Base-by-base conservation (phyloP, 495 filamentous ascomycete species). In the Durotheca rogersii region DNA sequence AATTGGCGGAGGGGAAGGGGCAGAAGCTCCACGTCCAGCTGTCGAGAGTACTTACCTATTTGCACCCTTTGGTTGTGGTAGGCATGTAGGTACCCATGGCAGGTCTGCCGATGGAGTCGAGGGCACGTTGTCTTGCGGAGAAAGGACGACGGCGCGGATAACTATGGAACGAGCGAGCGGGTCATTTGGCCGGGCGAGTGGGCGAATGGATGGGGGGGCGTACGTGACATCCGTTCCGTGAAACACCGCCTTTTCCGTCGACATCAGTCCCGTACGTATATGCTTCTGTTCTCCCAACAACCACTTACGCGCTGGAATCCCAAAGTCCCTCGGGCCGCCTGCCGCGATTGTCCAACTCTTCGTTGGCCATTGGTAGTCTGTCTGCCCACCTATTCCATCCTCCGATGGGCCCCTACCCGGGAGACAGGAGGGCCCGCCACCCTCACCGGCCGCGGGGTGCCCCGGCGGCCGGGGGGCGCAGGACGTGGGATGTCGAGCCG, bases 371-470 rank as follows among this genome's bases (percentile, higher is more conserved):
- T 39, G 31, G 11, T 20, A 2, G 11, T 20, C 40, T 2, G 37
- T 49, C 27, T 14, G 7, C 15, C 10, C 19, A 20, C 17, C 7
- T 19, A 7, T 38, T 2, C 10, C 41, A n/a, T 29, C 7, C 11
- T 38, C 27, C 35, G 36, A 59, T 59, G 56, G 49, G 53, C 20
- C 50, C 44, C 10, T 59, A 59, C n/a, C 0, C 51, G 17, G 56
- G 56, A 53, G 56, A 35, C 2, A 37, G 40, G 31, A 39, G 49
- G 53, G 9, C 46, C 21, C 39, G 43, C 29, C 56, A 40, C 19
- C 14, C 12, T 32, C 39, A 16, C 4, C 21, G 39, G 12, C 16
- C 25, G 15, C 36, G 21, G 5, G 30, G 41, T 20, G 3, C 27
- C n/a, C 4, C 34, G 12, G 15, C 41, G 21, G 25, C 6, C 20